Percentiles rank a stretch among this genome's conserved stretches.
These are phyloP conservation scores for Xylaria hypoxylon DNA, from an alignment of 2,329 filamentous ascomycete genomes.

Conservation along the genomic window DNA sequence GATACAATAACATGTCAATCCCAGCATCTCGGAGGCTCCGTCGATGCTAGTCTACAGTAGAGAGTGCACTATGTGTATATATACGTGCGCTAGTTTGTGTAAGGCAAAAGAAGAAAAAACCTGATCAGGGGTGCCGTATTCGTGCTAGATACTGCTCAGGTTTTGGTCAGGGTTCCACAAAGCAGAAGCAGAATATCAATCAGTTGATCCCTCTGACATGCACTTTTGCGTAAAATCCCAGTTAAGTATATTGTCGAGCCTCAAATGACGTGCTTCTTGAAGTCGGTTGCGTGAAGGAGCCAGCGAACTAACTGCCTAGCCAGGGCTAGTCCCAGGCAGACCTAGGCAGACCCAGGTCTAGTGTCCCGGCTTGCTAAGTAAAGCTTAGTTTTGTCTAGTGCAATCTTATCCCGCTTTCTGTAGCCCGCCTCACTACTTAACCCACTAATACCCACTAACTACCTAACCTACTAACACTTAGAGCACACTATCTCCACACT, in stretches of 20 bases:
- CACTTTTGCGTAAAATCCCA: background rate
- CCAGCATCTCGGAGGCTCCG: slow-evolving; percentile 34
- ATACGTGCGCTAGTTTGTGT: background rate
- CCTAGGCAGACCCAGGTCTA: too few relatives aligned
- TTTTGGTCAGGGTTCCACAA: slow-evolving; percentile 8
- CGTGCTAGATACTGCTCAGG: background rate
- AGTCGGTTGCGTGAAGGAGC: slow-evolving; percentile 1
- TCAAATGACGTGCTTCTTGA: slow-evolving; percentile 27
- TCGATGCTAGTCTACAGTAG: slow-evolving; percentile 7
- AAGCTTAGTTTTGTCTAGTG: slow-evolving; percentile 6
- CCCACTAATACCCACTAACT: background rate
- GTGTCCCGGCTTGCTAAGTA: background rate
- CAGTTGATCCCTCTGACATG: background rate
- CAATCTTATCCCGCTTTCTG: slow-evolving; percentile 16
- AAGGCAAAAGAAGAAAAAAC: background rate
- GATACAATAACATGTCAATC: slow-evolving; percentile 18
- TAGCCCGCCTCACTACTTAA: too few relatives aligned
- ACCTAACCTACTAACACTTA: background rate
- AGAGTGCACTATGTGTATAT: background rate
- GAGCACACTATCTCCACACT: too few relatives aligned
- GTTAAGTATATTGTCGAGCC: background rate
- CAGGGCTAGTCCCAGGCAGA: slow-evolving; percentile 13
- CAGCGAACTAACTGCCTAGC: slow-evolving; percentile 17
- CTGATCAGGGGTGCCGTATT: background rate
- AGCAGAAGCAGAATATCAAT: background rate